Conservation (phyloP, 2,329 filamentous ascomycete genomes). For the Verticillium nonalfalfae region DNA sequence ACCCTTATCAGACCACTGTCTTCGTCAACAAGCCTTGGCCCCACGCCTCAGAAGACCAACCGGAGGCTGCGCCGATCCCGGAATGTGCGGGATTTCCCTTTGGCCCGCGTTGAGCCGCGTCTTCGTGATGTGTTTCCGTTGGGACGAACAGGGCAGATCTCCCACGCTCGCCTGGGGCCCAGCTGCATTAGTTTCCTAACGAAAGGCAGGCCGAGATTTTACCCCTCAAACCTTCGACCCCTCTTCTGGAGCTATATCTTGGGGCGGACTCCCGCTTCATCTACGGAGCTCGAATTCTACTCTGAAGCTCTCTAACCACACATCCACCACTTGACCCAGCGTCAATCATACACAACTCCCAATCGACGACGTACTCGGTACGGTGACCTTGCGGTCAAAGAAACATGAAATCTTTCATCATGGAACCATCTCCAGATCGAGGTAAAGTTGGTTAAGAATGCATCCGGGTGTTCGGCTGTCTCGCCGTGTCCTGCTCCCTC, state of each 20-base stretch:
- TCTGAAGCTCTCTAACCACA: background rate
- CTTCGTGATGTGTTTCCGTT: background rate
- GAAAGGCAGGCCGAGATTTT: background rate
- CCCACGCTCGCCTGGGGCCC: background rate
- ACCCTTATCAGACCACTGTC: background rate
- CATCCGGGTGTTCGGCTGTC: conserved; percentile 36
- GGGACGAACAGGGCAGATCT: background rate
- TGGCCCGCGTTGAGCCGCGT: background rate
- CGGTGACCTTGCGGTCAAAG: conserved; percentile 7
- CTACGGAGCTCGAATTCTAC: background rate
- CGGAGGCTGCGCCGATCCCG: background rate
- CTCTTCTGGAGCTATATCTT: background rate
- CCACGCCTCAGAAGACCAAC: background rate
- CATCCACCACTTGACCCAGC: background rate
- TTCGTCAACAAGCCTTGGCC: background rate
- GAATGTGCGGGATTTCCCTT: background rate
- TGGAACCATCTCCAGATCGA: conserved; percentile 31
- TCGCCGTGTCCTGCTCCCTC: conserved; percentile 9
- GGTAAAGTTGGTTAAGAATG: conserved; percentile 39
- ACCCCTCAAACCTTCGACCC: background rate
- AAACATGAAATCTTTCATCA: conserved; percentile 21
- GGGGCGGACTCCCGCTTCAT: background rate
- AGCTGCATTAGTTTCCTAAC: background rate
- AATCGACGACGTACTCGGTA: background rate
- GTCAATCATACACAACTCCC: background rate